phyloP scores from a whole-genome alignment of 2,329 filamentous ascomycete species.

The Madurella mycetomatis region DNA sequence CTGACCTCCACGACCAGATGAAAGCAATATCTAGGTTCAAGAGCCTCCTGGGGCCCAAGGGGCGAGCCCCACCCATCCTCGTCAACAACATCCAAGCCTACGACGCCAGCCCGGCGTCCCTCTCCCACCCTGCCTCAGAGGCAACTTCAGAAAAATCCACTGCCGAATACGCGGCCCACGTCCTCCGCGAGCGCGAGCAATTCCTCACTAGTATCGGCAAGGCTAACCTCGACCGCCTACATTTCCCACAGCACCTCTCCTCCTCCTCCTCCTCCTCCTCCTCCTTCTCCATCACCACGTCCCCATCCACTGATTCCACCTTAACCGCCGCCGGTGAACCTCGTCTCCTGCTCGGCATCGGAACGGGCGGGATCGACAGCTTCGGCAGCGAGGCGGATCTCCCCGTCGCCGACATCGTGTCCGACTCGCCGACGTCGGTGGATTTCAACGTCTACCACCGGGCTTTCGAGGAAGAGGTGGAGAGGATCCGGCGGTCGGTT shows the following conservation, averaged over 20 bases:
- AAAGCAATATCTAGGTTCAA: conserved; percentile 92
- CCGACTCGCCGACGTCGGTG: conserved; percentile 78
- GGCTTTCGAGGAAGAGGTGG: conserved; percentile 79
- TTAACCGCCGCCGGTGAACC: conserved; percentile 55
- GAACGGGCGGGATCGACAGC: conserved; percentile 54
- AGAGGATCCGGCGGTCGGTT: conserved; percentile 54
- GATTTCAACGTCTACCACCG: conserved; percentile 86
- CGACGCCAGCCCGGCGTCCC: background rate
- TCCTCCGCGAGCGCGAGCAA: conserved; percentile 45
- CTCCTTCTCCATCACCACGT: background rate
- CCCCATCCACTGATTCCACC: conserved; percentile 32
- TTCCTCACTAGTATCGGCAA: conserved; percentile 31
- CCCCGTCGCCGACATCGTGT: conserved; percentile 52
- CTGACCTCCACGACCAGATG: conserved; percentile 45
- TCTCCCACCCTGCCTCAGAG: background rate
- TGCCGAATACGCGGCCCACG: conserved; percentile 45
- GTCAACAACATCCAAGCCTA: background rate
- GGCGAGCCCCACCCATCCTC: background rate
- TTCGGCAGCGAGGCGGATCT: conserved; percentile 38
- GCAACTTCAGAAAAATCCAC: conserved; percentile 28
- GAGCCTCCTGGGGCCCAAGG: conserved; percentile 55
- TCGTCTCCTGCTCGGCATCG: conserved; percentile 67
- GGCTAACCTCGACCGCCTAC: conserved; percentile 3
- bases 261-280: background rate
- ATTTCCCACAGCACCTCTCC: background rate